Evolutionary conservation across 2,329 filamentous ascomycete species (phyloP), one percentile per base, ranked within the genome.

Genomic region (Herpomyces periplanetae): DNA sequence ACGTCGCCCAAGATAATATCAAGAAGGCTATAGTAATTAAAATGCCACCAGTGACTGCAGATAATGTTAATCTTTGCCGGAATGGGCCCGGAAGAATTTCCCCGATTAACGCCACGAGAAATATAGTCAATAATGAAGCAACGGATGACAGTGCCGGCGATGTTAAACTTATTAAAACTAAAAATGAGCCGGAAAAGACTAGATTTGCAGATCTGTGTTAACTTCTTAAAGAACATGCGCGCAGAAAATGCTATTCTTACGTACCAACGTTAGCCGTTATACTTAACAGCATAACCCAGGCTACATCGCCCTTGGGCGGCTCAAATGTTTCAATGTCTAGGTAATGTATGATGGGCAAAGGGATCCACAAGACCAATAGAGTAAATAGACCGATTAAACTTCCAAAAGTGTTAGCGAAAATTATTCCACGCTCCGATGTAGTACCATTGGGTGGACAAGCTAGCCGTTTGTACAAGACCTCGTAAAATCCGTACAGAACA

Each of bases 401-500:
- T 20, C 69, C 80, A 31, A 91, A 80, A 0, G 65, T 62, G 35
- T 85, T 91, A 30, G 80, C 73, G 30, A 96, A 91, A 24, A 91
- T 59, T 47, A 85, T 80, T 29, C 71, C 73, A n/a, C 73, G 57
- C n/a, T 52, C 56, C 0, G 80, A 55, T 16, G 54, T 61, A 20
- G 60, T 65, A 19, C 71, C 73, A 27, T 88, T 73, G 0, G 80
- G 80, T 5, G 80, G 80, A 34, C 80, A 96, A 7, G 75, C 75
- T 23, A 60, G 58, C 23, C 61, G 59, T 46, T 96, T 96, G 44
- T 96, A 96, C 15, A 96, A 39, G 4, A 96, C 80, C 38, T 96
- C 80, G 39, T 96, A 96, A 18, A 96, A 58, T 1, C 80, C 80
- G 36, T 96, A 96, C 8, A 96, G 49, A 4, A 96, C 59, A 27